phyloP scores from a whole-genome alignment of 495 filamentous ascomycete species.

The Xylona heveae region DNA sequence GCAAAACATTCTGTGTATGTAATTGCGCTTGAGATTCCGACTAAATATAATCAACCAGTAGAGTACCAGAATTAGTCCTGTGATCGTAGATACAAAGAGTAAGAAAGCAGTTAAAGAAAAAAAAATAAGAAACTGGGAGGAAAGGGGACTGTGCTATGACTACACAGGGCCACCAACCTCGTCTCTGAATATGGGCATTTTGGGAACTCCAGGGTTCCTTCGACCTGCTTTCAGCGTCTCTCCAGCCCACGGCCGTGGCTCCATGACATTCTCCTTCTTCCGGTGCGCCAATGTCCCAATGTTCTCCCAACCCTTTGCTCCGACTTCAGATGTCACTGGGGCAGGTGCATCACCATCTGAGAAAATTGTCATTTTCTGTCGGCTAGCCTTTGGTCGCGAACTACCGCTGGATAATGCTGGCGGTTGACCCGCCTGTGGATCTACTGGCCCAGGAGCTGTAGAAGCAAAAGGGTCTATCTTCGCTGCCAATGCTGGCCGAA shows the following conservation, averaged over 20 bases:
- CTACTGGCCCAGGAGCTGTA: constrained; percentile 18
- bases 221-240: constrained; percentile 78
- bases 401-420: constrained; percentile 17
- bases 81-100: constrained; percentile 65
- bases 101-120: constrained; percentile 6
- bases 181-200: constrained; percentile 89
- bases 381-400: constrained; percentile 35
- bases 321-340: constrained; percentile 19
- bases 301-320: constrained; percentile 66
- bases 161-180: constrained; percentile 66
- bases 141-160: no score
- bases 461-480: constrained; percentile 65
- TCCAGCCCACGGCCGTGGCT: constrained; percentile 77
- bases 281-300: constrained; percentile 71
- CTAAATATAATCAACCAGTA: no score
- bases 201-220: constrained; percentile 48
- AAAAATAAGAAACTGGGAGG: constrained; percentile 1
- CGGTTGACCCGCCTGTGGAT: constrained; percentile 43
- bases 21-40: constrained; percentile 26
- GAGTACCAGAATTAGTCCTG: constrained; percentile 99
- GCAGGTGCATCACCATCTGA: constrained; percentile 42
- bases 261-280: constrained; percentile 81
- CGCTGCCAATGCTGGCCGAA: constrained; percentile 65
- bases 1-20: constrained; percentile 25
- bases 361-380: constrained; percentile 81